Base-by-base conservation (phyloP, 345 rosid species). In the Gossypium stocksii region DNA sequence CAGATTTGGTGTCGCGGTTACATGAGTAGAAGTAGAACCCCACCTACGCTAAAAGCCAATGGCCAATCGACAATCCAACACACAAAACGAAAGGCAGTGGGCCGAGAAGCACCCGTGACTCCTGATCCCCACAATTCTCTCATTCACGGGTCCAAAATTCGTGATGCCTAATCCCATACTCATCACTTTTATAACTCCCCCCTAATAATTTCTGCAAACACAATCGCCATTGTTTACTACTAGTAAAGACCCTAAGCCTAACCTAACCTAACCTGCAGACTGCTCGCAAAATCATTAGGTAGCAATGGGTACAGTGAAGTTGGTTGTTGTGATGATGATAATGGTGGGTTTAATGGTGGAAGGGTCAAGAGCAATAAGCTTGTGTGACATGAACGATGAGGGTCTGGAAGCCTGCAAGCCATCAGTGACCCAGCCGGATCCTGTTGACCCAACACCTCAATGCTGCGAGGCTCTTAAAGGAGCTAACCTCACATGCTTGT, bases 361-460 rank as follows among this genome's bases (percentile, higher is more conserved):
- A 54, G 79, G 61, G 20, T 79, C 80, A 7, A 77, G 44, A 23
- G 89, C 85, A 19, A 0, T 83, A 57, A 82, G 9, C 3, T 70
- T 88, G 10, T 93, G 98, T 78, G 75, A 86, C 60, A 77, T 89
- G 81, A 66, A 20, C 17, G 80, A 87, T 0, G 80, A 82, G 7
- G 94, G 85, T 16, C 73, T 89, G 15, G 14, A 2, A 16, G 91
- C 86, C 9, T 93, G 98, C 76, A 85, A 71, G 78, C 93, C 93
- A 66, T 81, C 91, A 0, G 94, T 88, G 76, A 93, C 74, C 1
- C 76, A 82, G 66, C 88, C 86, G 1, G 45, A 73, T 66, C 89
- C 95, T 0, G 86, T 78, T 1, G 85, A 73, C 9, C 94, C 98
- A 0, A 41, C 92, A 1, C 15, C 72, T 4, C 76, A 48, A 2